Evolutionary conservation across 352 stramenopile genomes (phyloP).

Genomic region (Phytopythium aichiense): DNA sequence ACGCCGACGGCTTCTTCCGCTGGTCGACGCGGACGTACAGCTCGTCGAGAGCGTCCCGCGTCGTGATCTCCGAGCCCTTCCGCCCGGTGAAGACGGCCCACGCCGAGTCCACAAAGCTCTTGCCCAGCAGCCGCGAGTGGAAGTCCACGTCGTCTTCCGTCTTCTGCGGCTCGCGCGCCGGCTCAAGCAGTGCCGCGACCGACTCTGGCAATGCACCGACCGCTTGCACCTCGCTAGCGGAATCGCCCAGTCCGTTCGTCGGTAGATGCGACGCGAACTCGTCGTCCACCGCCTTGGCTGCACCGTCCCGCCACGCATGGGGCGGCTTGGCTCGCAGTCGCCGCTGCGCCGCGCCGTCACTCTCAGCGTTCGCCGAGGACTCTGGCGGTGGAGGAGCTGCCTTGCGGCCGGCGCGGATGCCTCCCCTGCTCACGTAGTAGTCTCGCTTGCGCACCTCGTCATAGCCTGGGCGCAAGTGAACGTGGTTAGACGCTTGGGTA

Average conservation of each 20-base stretch:
- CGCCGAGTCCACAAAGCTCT: constrained; percentile 51
- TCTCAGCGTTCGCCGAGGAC: not conserved
- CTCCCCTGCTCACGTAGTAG: constrained; percentile 56
- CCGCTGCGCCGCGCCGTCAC: not conserved
- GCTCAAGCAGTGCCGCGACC: not conserved
- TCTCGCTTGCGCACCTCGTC: constrained; percentile 40
- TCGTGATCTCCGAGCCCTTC: constrained; percentile 24
- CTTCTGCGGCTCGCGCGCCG: not conserved
- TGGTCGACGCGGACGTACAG: constrained; percentile 45
- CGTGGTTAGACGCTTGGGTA: not conserved
- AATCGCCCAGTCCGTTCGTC: not conserved
- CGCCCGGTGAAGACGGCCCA: constrained; percentile 43
- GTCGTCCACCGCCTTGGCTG: constrained; percentile 4
- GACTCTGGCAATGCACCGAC: not conserved
- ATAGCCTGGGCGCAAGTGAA: constrained; percentile 25
- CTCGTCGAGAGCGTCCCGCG: constrained; percentile 26
- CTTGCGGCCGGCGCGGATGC: not conserved
- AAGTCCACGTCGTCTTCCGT: constrained; percentile 60
- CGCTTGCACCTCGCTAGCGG: not conserved
- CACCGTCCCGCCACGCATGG: constrained; percentile 64
- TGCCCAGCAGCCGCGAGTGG: constrained; percentile 47
- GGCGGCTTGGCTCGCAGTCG: constrained; percentile 47
- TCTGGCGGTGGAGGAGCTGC: constrained; percentile 7
- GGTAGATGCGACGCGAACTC: constrained; percentile 20
- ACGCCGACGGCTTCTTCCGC: constrained; percentile 25